phyloP scores from a whole-genome alignment of 2,329 filamentous ascomycete genomes.

The Diaporthe citrichinensis region DNA sequence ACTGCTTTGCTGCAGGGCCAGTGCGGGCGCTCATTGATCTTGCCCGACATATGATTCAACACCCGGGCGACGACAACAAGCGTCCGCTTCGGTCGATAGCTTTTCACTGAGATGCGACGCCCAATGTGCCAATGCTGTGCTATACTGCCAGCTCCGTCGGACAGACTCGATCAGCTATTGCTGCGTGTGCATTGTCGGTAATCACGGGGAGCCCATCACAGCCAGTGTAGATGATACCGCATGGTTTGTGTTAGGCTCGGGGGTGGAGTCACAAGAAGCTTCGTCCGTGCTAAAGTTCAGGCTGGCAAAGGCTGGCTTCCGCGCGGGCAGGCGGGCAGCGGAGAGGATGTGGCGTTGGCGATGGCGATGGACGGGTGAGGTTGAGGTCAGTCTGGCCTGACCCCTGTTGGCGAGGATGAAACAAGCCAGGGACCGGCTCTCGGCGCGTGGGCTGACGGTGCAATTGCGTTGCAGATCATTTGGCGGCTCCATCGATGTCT shows the following conservation, averaged over 20 bases:
- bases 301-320: constrained; percentile 6
- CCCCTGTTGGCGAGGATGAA: constrained; percentile 33
- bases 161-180: neutral
- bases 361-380: constrained; percentile 18
- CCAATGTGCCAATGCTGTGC: neutral
- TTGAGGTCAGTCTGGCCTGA: constrained; percentile 30
- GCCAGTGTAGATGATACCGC: neutral
- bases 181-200: neutral
- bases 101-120: neutral
- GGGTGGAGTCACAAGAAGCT: constrained; percentile 15
- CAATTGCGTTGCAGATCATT: constrained; percentile 35
- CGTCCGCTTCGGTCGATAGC: neutral
- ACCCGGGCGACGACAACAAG: neutral
- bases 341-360: constrained; percentile 10
- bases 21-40: neutral
- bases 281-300: constrained; percentile 16
- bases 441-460: constrained; percentile 30
- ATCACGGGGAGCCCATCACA: neutral
- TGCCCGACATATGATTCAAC: constrained; percentile 9
- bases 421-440: constrained; percentile 34
- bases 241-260: constrained; percentile 19
- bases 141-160: neutral
- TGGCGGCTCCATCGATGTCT: constrained; percentile 10
- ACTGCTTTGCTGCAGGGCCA: constrained; percentile 4
- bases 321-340: neutral